Evolutionary conservation across 352 stramenopile species (phyloP), one percentile per base, ranked within the genome.

Genomic region (Globisporangium canariense): DNA sequence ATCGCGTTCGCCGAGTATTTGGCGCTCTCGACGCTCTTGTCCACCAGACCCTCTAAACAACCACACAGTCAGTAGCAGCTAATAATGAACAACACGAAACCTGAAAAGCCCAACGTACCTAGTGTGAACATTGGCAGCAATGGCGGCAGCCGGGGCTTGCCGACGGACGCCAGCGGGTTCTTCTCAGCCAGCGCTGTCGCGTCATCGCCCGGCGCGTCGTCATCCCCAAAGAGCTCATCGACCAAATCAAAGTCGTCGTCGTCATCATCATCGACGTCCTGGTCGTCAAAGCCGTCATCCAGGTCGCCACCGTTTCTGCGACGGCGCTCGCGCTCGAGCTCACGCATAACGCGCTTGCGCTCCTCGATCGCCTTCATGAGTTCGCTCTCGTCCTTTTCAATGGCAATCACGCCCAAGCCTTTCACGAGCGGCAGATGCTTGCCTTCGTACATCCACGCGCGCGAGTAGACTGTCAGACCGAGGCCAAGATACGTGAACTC

Each of bases 281-380:
- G 55, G 1, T 68, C 57, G 52, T 52, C 51, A n/a, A 57, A 60
- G 25, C 66, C 65, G 36, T 65, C 60, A 22, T 66, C 32, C 34
- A 60, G 38, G 30, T 36, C 62, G 13, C 34, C 74, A 49, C 68
- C 74, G 5, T 67, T 47, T 14, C 62, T 64, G 14, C 74, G 70
- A 45, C 73, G 64, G 20, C 76, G 68, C 18, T 63, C 53, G 22
- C 55, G 60, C 40, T 66, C 63, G 7, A 75, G 61, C 41, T 91
- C 82, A n/a, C 77, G 79, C 58, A 77, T 78, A 30, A 88, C 76
- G 51, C 82, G 78, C 66, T 91, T 91, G 47, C 68, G 82, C 61
- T 88, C 75, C 60, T 91, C 78, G 10, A 89, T 80, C 46, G 74
- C 70, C 40, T 76, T 76, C 79, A 91, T 86, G 46, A 83, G 53